These are phyloP conservation scores for Glycine tomentella DNA, from an alignment of 306 rosid species.

Conservation along the genomic window DNA sequence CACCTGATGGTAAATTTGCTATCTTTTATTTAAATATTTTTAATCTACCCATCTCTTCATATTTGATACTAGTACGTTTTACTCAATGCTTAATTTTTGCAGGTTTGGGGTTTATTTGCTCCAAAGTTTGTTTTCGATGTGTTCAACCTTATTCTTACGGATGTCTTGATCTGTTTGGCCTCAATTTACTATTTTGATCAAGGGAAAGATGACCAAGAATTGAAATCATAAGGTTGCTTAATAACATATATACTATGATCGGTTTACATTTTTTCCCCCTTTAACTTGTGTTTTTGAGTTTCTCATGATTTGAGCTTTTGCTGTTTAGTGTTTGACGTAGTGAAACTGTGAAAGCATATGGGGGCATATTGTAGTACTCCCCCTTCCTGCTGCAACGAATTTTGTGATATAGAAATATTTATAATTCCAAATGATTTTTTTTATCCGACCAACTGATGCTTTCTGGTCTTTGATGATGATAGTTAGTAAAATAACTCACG, in stretches of 20 bases:
- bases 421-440: neutral
- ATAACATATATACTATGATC: neutral
- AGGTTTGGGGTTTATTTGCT: constrained; percentile 99
- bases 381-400: neutral
- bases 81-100: constrained; percentile 44
- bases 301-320: constrained; percentile 4
- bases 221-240: constrained; percentile 35
- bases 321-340: constrained; percentile 5
- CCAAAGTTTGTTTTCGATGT: constrained; percentile 94
- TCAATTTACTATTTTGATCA: constrained; percentile 69
- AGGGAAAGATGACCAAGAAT: constrained; percentile 44
- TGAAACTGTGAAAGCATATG: neutral
- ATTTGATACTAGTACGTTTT: constrained; percentile 24
- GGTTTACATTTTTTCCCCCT: neutral
- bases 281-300: constrained; percentile 6
- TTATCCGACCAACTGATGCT: neutral
- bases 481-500: neutral
- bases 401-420: constrained; percentile 13
- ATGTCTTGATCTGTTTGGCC: constrained; percentile 72
- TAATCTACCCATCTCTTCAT: constrained; percentile 1
- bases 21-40: neutral
- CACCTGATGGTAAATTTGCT: constrained; percentile 80
- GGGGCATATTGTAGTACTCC: constrained; percentile 12
- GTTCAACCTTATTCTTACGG: constrained; percentile 74
- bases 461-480: neutral